Conservation (phyloP, 2,329 filamentous ascomycete genomes). For the Botryotinia convoluta region DNA sequence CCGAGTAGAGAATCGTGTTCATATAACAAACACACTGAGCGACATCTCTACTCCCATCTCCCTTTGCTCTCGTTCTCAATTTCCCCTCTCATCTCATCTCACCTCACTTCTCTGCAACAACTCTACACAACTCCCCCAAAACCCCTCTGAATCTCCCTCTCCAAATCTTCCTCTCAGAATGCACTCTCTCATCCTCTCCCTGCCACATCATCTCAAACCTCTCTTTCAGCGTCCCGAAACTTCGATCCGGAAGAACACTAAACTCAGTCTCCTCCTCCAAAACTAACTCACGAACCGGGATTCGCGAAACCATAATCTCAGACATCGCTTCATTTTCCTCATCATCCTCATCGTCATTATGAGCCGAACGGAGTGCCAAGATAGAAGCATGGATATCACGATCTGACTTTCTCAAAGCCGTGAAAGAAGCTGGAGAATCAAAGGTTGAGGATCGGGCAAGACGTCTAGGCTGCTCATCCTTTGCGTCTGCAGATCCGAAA, state of each 20-base stretch:
- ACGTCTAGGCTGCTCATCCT: not conserved
- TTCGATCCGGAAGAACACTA: not conserved
- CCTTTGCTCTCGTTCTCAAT: not conserved
- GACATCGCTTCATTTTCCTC: slow-evolving; percentile 6
- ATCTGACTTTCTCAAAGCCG: not conserved
- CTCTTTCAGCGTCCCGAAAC: not conserved
- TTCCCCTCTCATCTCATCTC: not conserved
- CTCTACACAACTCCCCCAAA: not conserved
- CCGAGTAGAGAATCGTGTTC: not conserved
- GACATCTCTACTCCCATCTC: not conserved
- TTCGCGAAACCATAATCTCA: not conserved
- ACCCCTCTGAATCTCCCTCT: not conserved
- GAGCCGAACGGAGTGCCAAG: not conserved
- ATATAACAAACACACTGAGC: not conserved
- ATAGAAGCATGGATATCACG: not conserved
- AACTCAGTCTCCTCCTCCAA: not conserved
- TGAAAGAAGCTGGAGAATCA: not conserved
- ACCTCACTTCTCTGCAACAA: not conserved
- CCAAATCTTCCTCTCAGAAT: not conserved
- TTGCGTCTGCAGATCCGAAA: not conserved
- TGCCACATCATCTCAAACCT: not conserved
- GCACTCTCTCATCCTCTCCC: not conserved
- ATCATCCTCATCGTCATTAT: not conserved
- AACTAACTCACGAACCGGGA: not conserved
- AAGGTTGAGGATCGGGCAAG: not conserved